These are phyloP conservation scores for Trichoderma koningii DNA, from an alignment of 2,329 filamentous ascomycete genomes.

Conservation along the genomic window DNA sequence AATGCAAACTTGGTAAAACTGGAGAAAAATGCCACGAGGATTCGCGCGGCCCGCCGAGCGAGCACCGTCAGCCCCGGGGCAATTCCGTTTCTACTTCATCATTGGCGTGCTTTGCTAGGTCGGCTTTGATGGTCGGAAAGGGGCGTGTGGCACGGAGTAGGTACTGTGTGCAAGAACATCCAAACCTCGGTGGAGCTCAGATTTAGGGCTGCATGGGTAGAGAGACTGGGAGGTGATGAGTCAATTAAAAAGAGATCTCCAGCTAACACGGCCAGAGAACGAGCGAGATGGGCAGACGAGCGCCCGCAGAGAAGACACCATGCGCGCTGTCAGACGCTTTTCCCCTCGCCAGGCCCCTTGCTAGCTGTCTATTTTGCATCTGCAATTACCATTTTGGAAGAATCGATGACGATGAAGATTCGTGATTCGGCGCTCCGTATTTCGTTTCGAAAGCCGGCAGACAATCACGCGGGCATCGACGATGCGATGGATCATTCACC, in stretches of 20 bases:
- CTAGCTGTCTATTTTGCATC: conserved; percentile 7
- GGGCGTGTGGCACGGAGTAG: not conserved
- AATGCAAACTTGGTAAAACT: not conserved
- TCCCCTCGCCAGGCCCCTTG: conserved; percentile 11
- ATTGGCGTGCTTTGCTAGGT: not conserved
- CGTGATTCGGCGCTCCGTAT: conserved; percentile 25
- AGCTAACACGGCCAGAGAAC: not conserved
- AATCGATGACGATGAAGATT: not conserved
- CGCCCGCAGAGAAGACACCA: conserved; percentile 14
- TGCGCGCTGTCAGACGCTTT: conserved; percentile 17
- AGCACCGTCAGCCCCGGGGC: conserved; percentile 21
- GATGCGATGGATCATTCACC: not conserved
- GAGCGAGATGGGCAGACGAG: conserved; percentile 14
- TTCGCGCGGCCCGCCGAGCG: conserved; percentile 24
- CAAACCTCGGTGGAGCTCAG: conserved; percentile 1
- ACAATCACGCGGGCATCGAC: not conserved
- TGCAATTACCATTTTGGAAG: conserved; percentile 19
- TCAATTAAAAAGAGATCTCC: conserved; percentile 12
- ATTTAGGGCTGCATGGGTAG: conserved; percentile 25
- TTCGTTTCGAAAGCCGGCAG: not conserved
- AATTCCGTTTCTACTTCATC: conserved; percentile 17
- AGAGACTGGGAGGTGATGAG: conserved; percentile 15
- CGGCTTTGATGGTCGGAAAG: not conserved
- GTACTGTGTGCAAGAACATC: not conserved
- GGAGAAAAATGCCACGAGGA: conserved; percentile 25